These are phyloP conservation scores for Dimargaris xerosporica DNA, from an alignment of 192 early-diverging fungal species.

Conservation along the genomic window DNA sequence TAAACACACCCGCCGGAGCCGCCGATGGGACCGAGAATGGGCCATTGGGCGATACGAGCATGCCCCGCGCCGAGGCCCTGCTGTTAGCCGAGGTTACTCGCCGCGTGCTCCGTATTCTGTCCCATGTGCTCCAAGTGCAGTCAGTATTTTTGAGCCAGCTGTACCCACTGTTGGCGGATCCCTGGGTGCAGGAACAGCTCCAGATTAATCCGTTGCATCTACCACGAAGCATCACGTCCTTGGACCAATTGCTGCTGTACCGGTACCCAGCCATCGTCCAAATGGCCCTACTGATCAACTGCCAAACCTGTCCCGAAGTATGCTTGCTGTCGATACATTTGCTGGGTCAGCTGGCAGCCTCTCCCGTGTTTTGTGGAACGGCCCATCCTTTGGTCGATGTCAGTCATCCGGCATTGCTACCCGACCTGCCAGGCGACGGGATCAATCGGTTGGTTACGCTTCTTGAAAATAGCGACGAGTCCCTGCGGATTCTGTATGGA, in stretches of 20 bases:
- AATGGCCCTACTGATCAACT: slow-evolving; percentile 56
- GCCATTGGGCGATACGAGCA: background rate
- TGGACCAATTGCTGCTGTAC: slow-evolving; percentile 69
- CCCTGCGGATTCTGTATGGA: slow-evolving; percentile 56
- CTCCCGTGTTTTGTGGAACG: slow-evolving; percentile 42
- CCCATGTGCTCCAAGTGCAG: slow-evolving; percentile 57
- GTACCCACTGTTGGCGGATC: slow-evolving; percentile 30
- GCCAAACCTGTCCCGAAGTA: slow-evolving; percentile 50
- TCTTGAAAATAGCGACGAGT: slow-evolving; percentile 40
- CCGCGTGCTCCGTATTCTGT: slow-evolving; percentile 39
- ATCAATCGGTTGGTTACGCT: slow-evolving; percentile 63
- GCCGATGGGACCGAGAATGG: background rate
- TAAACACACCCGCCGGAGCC: slow-evolving; percentile 28
- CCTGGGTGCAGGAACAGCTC: slow-evolving; percentile 20
- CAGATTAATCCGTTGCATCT: slow-evolving; percentile 26
- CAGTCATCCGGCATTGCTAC: slow-evolving; percentile 21
- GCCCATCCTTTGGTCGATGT: slow-evolving; percentile 18
- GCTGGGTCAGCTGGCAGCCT: slow-evolving; percentile 53
- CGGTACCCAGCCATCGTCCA: slow-evolving; percentile 48
- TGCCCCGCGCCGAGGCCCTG: slow-evolving; percentile 13
- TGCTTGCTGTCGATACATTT: slow-evolving; percentile 56
- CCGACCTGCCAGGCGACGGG: slow-evolving; percentile 26
- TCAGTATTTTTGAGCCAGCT: slow-evolving; percentile 49
- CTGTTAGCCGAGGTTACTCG: slow-evolving; percentile 17
- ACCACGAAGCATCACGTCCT: slow-evolving; percentile 39